Conservation (phyloP, 176 grass and related monocot species). For the Dendrocalamus sinicus region DNA sequence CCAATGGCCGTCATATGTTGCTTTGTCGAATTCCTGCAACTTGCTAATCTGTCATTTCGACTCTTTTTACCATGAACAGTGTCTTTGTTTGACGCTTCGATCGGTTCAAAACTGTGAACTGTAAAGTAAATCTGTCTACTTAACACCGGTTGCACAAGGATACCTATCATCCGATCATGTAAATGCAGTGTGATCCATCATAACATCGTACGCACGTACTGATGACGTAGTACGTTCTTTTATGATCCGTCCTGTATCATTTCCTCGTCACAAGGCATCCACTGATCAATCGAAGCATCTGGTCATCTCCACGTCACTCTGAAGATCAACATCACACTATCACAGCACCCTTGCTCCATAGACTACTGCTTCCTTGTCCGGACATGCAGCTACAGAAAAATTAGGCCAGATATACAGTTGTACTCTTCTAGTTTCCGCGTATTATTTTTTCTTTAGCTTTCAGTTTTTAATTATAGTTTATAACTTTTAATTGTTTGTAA, state of each 20-base stretch:
- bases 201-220: neutral
- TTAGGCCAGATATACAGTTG: neutral
- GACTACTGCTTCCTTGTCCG: neutral
- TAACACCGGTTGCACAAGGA: neutral
- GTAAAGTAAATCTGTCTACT: neutral
- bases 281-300: neutral
- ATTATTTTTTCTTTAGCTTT: no score
- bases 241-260: constrained; percentile 20
- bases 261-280: neutral
- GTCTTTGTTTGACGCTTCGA: neutral
- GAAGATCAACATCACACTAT: constrained; percentile 19
- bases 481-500: neutral
- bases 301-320: constrained; percentile 3
- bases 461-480: no score
- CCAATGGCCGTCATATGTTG: neutral
- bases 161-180: neutral
- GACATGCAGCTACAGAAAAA: neutral
- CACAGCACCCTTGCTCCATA: neutral
- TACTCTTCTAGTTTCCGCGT: neutral
- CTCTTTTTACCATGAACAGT: constrained; percentile 20
- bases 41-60: neutral
- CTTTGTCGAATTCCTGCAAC: constrained; percentile 32
- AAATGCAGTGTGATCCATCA: neutral
- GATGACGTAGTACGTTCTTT: neutral
- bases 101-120: neutral